Base-by-base conservation (phyloP, 2,329 filamentous ascomycete genomes). In the Plenodomus biglobosus region DNA sequence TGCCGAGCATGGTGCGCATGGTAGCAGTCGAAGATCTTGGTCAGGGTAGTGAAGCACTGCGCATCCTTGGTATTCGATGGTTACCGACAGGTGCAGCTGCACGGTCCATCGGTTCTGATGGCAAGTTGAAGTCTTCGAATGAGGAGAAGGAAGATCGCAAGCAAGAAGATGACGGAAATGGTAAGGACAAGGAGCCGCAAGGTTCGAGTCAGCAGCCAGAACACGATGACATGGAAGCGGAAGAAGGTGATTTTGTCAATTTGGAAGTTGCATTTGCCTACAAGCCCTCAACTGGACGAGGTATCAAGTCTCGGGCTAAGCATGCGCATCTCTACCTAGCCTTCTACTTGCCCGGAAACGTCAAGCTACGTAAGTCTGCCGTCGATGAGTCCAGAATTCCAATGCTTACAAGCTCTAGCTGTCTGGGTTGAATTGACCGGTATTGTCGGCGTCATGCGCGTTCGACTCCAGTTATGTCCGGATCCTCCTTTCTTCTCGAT, bases 401-500 rank as follows among this genome's bases (percentile, higher is more conserved):
- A 10, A 7, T 42, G 21, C 61, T 71, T 40, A 70, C 42, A 39
- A 39, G 1, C 7, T 43, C 72, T 77, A 65, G 72, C 86, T 32
- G 82, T 90, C 3, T 91, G 87, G 86, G 88, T 91, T 3, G 86
- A 91, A 59, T 74, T 91, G 1, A 80, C 82, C 42, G 87, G 87
- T 1, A 77, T 90, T 13, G 79, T 91, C n/a, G 85, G 86, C 16
- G 87, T 83, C 1, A 77, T 87, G 72, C 79, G 87, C 3, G 61
- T 89, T 46, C 80, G 87, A 20, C 75, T 91, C 10, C 87, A 91
- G 62, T 78, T 90, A 1, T 87, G 84, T 1, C 86, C 87, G 0
- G 87, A 91, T 58, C 87, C 87, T 0, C 87, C 87, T 0, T 90
- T 91, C 72, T 85, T 90, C 70, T 82, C 83, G n/a, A 76, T 90